These are phyloP conservation scores for Vitis hybrid DNA, from an alignment of 177 flowering plant genomes.

Conservation along the genomic window DNA sequence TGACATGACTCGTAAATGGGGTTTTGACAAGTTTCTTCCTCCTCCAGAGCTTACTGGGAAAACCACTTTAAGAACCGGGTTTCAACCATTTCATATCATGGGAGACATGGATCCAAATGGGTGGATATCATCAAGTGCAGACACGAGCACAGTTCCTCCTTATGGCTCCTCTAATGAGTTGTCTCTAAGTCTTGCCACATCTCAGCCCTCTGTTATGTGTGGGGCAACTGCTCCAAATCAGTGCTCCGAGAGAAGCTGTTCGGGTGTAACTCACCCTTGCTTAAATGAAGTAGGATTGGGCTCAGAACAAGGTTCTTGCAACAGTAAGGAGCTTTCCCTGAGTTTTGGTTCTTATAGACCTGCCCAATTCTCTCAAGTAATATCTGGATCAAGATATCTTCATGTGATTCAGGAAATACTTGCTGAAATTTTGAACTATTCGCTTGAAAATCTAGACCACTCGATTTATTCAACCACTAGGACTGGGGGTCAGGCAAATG, in stretches of 20 bases:
- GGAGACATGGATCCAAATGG: conserved; percentile 25
- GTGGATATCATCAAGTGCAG: conserved; percentile 32
- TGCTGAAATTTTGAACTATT: conserved; percentile 53
- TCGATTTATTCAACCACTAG: conserved; percentile 15
- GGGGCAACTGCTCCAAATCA: conserved; percentile 36
- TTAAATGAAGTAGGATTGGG: conserved; percentile 29
- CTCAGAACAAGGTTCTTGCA: conserved; percentile 42
- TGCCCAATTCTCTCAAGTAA: conserved; percentile 27
- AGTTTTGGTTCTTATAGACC: conserved; percentile 31
- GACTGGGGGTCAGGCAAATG: conserved; percentile 14
- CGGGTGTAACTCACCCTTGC: conserved; percentile 28
- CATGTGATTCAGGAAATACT: conserved; percentile 72
- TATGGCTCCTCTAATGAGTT: conserved; percentile 49
- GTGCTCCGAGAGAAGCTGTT: conserved; percentile 48
- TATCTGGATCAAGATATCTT: conserved; percentile 61
- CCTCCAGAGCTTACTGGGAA: conserved; percentile 22
- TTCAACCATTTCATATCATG: conserved; percentile 21
- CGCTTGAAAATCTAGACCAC: conserved; percentile 44
- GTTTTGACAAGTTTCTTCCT: conserved; percentile 18
- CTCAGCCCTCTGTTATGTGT: conserved; percentile 34
- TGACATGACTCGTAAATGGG: conserved; percentile 33
- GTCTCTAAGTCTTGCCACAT: conserved; percentile 64
- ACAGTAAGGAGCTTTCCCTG: conserved; percentile 40
- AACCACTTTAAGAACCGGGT: conserved; percentile 16
- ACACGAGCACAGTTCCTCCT: conserved; percentile 18